Evolutionary conservation across 2,329 filamentous ascomycete species (phyloP), one percentile per base, ranked within the genome.

Genomic region (Aspergillus brasiliensis): DNA sequence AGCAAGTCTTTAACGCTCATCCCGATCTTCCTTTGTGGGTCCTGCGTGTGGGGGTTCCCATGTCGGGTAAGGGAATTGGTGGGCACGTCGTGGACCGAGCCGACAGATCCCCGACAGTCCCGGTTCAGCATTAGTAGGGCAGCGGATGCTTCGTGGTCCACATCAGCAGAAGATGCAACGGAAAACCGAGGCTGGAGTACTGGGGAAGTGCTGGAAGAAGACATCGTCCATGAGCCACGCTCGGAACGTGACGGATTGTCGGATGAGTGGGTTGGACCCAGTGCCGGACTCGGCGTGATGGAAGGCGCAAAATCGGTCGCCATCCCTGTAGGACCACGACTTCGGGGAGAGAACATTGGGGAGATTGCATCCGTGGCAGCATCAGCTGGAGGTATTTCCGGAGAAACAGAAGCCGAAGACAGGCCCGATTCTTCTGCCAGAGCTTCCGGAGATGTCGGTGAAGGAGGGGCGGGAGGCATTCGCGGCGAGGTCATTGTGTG

Each of bases 101-200:
- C 68, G 1, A 72, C 68, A 4, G 77, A 80, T 38, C 81, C 82
- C 37, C 91, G 83, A 42, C 91, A 85, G 73, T 95, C 92, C 56
- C 83, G 87, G 66, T 93, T 96, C 60, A 97, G 80, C 92, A 97
- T 96, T 73, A 97, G 77, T 67, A 97, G 75, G 3, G 92, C 93
- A 11, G 91, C 89, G 7, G 92, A 95, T 1, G 92, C 93, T 73
- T 95, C 91, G 62, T 92, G 88, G 63, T 91, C 89, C 38, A 90
- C 81, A 58, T 84, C 81, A 6, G 81, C 79, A 6, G 80, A 67
- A 76, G 28, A 81, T 77, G 61, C 82, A 77, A 34, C 77, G 75
- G 46, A 67, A 69, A 60, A 71, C 25, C 73, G 63, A n/a, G 66
- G 65, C 15, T 66, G 63, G 13, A 71, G 62, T 7, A 65, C 62